phyloP scores from a whole-genome alignment of 257 asterid genomes.

The Rubia yunnanensis region DNA sequence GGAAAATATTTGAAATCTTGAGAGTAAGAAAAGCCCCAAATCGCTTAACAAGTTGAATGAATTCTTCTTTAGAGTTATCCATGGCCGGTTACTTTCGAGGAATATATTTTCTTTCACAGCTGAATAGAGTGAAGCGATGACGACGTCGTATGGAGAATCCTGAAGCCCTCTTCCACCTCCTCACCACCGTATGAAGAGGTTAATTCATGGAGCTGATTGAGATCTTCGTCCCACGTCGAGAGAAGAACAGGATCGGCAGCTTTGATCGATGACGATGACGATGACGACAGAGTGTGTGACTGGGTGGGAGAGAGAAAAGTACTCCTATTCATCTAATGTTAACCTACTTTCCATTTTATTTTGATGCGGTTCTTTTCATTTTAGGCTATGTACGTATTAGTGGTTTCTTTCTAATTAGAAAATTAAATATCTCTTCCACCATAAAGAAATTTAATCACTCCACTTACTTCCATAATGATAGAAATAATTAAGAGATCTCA shows the following conservation, averaged over 20 bases:
- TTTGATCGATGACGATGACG: background rate
- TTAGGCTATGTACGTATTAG: no score
- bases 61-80: conserved; percentile 72
- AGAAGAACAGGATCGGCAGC: background rate
- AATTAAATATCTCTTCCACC: no score
- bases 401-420: no score
- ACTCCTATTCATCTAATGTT: no score
- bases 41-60: conserved; percentile 69
- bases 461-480: no score
- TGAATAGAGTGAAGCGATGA: background rate
- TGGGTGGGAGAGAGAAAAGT: background rate
- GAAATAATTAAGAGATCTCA: no score
- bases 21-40: conserved; percentile 56
- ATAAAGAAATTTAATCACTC: no score
- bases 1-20: conserved; percentile 58
- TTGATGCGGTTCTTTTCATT: no score
- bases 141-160: background rate
- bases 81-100: conserved; percentile 16
- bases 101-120: background rate
- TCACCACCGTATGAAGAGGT: background rate
- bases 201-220: background rate
- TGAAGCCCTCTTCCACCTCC: background rate
- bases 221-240: background rate
- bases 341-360: no score
- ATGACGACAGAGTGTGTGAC: background rate